Percentiles rank a stretch among this genome's conserved stretches.
phyloP scores from a whole-genome alignment of 1,139 yeast genomes.

The Saccharomyces pastorianus region DNA sequence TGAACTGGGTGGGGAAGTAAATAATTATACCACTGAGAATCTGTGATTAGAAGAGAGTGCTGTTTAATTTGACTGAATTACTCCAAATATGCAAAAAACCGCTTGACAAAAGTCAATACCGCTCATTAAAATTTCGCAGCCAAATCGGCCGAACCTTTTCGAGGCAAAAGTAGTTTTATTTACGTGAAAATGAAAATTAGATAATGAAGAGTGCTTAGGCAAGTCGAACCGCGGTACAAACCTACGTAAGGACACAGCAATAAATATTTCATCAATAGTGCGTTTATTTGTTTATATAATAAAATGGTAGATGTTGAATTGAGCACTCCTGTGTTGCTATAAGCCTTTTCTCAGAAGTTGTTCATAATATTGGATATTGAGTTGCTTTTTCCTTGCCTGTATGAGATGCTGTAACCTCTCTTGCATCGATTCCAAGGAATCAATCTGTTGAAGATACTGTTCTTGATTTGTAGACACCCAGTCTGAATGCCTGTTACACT shows the following conservation, averaged over 20 bases:
- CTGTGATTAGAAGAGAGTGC: neutral
- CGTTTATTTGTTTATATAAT: neutral
- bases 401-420: slow-evolving; percentile 22
- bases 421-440: slow-evolving; percentile 20
- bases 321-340: neutral
- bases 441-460: slow-evolving; percentile 18
- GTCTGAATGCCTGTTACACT: slow-evolving; percentile 26
- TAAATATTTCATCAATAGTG: neutral
- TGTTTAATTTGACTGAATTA: neutral
- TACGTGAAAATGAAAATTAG: neutral
- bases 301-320: neutral
- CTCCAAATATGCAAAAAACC: neutral
- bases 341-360: slow-evolving; percentile 6
- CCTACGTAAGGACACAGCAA: neutral
- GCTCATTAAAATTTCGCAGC: neutral
- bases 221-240: neutral
- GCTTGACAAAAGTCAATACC: neutral
- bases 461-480: slow-evolving; percentile 24
- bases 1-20: slow-evolving; percentile 1
- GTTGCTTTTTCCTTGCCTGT: slow-evolving; percentile 23
- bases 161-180: neutral
- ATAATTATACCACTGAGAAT: neutral
- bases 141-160: neutral
- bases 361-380: slow-evolving; percentile 25
- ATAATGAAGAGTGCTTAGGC: too few species aligned